Evolutionary conservation across 352 stramenopile genomes (phyloP), one percentile per base, ranked within the genome.

Genomic region (Pythium plurisporium): DNA sequence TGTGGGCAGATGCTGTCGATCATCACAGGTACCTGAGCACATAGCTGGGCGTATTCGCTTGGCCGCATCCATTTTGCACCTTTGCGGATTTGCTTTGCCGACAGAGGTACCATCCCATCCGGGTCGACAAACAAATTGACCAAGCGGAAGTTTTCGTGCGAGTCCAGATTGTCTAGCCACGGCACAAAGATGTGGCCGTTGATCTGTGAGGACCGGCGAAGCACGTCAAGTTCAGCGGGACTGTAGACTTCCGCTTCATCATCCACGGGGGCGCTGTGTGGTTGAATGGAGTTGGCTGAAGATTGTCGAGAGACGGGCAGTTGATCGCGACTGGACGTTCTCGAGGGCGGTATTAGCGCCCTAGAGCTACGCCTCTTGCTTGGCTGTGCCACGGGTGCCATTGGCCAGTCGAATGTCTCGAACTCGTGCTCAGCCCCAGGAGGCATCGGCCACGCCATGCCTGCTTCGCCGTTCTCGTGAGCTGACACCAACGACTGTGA

Each of bases 111-210:
- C 19, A 73, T 59, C 30, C 83, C 86, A 30, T 94, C 83, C 0
- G 79, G 80, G 53, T 96, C 87, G 0, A 70, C 57, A 48, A 91
- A 96, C 23, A 74, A 50, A 25, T 73, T 61, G 0, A 70, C 50
- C 17, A 74, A 64, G 38, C 60, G 67, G 56, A 89, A 89, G 25
- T 74, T 74, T 44, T 91, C 76, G 5, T 82, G 59, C 0, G 67
- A 46, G 48, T 91, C 79, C 12, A 88, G 41, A 54, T 85, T 70
- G 59, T 90, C 74, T 8, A 91, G 53, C 83, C 83, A 96, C 25
- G 86, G 86, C 11, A 91, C 69, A 52, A 94, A 95, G 20, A 96
- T 40, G 42, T 90, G 76, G 8, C 67, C 82, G 55, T 96, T 95
- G 58, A 96, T 94, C 49, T 72, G 66, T 4, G 85, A 94, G 10